phyloP scores from a whole-genome alignment of 163 green algal genomes.

The Volvox carteri region DNA sequence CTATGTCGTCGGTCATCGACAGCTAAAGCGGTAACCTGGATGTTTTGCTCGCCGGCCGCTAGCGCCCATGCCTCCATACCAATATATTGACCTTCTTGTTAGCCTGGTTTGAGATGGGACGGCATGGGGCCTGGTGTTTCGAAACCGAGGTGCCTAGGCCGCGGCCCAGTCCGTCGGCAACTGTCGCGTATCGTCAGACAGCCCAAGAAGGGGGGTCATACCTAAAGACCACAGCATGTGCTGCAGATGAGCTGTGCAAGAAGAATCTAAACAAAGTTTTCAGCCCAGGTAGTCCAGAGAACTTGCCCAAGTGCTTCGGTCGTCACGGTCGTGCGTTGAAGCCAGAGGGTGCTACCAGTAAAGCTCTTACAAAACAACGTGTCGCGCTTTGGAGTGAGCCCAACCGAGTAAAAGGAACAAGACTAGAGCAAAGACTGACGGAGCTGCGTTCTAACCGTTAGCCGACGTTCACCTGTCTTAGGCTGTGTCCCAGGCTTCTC shows the following conservation, averaged over 20 bases:
- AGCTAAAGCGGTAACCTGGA: neutral
- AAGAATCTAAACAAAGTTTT: neutral
- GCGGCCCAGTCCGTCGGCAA: neutral
- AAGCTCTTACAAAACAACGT: too few relatives aligned
- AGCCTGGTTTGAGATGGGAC: neutral
- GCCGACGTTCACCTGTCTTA: neutral
- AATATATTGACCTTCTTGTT: neutral
- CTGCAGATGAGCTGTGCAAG: neutral
- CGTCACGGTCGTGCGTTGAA: too few relatives aligned
- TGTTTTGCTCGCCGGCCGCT: neutral
- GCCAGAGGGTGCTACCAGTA: too few relatives aligned
- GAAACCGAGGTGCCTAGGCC: neutral
- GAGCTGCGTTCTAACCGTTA: conserved; percentile 5
- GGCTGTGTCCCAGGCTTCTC: too few relatives aligned
- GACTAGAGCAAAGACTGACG: too few relatives aligned
- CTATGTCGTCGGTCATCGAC: conserved; percentile 14
- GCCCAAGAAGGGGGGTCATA: neutral
- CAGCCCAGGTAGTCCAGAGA: too few relatives aligned
- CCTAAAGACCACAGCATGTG: neutral
- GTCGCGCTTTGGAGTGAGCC: too few relatives aligned
- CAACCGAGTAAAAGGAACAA: too few relatives aligned
- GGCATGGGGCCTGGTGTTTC: neutral
- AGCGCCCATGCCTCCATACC: neutral
- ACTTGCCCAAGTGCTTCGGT: too few relatives aligned
- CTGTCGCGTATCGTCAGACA: neutral